phyloP scores from a whole-genome alignment of 1,284 basidiomycete genomes.

The Polyporus tsugae region DNA sequence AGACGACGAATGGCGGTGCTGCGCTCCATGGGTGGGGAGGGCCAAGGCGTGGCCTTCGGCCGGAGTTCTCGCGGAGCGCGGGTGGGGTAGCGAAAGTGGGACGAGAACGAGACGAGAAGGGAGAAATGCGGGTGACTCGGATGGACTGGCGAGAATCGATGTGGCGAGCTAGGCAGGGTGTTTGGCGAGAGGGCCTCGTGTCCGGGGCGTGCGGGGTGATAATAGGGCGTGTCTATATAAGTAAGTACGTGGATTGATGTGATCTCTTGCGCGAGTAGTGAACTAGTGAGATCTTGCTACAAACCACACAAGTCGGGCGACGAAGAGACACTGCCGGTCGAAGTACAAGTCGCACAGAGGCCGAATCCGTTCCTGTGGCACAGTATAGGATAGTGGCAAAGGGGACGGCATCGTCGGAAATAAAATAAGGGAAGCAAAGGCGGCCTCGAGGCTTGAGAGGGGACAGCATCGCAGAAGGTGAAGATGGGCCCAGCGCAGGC shows the following conservation, averaged over 20 bases:
- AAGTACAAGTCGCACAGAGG: background rate
- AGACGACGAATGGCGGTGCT: constrained; percentile 1
- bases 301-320: constrained; percentile 5
- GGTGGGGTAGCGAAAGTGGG: constrained; percentile 5
- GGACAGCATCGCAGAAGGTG: constrained; percentile 29
- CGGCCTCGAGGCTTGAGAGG: constrained; percentile 21
- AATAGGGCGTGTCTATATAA: constrained; percentile 21
- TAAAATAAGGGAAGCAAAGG: constrained; percentile 11
- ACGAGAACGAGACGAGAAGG: constrained; percentile 6
- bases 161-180: constrained; percentile 28
- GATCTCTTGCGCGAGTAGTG: constrained; percentile 6
- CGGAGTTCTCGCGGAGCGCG: constrained; percentile 7
- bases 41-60: background rate
- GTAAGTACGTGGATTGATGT: constrained; percentile 13
- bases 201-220: constrained; percentile 30
- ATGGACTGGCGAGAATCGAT: constrained; percentile 23
- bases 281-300: background rate
- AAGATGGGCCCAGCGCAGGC: constrained; percentile 22
- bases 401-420: constrained; percentile 6
- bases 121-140: constrained; percentile 6
- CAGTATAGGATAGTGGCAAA: background rate
- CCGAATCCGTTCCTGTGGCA: background rate
- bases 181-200: constrained; percentile 32
- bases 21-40: background rate
- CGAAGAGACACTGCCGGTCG: constrained; percentile 1